A percentile compares a stretch with the other conserved stretches of the same genome.
Evolutionary conservation across 1,284 basidiomycete genomes (phyloP).

Genomic region (Irpex sp.): DNA sequence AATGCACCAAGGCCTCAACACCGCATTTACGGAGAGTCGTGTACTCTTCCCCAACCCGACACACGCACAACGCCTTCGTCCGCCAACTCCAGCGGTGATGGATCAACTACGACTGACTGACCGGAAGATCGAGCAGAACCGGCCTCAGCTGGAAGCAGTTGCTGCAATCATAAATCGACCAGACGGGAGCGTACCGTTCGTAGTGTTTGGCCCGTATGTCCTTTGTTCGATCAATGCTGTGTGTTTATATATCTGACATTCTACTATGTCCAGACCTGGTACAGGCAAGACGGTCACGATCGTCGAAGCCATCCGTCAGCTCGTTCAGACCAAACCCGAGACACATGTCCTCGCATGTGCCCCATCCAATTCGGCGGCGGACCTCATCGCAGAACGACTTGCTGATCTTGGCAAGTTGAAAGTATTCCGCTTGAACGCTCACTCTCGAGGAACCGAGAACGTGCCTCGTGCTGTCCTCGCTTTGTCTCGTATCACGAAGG

Average conservation of each 20-base stretch:
- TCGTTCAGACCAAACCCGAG: slow-evolving; percentile 29
- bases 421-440: no score
- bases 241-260: background rate
- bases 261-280: slow-evolving; percentile 38
- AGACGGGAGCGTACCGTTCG: slow-evolving; percentile 49
- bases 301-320: slow-evolving; percentile 58
- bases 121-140: slow-evolving; percentile 29
- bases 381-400: slow-evolving; percentile 44
- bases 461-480: no score
- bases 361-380: slow-evolving; percentile 55
- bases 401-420: no score
- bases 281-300: slow-evolving; percentile 70
- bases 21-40: background rate
- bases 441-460: no score
- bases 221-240: background rate
- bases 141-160: slow-evolving; percentile 50
- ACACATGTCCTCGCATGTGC: slow-evolving; percentile 51
- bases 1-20: slow-evolving; percentile 12
- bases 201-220: slow-evolving; percentile 63
- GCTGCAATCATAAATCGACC: slow-evolving; percentile 40
- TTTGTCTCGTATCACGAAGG: slow-evolving; percentile 27
- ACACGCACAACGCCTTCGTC: background rate
- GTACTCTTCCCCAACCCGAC: slow-evolving; percentile 6
- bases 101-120: background rate
- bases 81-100: background rate